phyloP scores from a whole-genome alignment of 768 basidiomycete genomes.

The Strobilomyces confusus region DNA sequence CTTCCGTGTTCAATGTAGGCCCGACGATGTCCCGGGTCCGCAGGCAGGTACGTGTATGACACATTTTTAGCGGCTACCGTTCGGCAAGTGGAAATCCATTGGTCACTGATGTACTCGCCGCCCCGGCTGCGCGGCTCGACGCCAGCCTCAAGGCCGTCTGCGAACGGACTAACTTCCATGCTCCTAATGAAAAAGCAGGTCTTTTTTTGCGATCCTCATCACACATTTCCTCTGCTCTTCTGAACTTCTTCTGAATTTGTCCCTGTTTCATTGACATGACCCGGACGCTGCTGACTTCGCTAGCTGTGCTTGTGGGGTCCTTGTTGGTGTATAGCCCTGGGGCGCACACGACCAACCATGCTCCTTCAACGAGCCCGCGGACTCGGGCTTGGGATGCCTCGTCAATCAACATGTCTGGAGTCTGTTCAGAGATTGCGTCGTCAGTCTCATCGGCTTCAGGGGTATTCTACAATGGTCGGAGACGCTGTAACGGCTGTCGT shows the following conservation, averaged over 20 bases:
- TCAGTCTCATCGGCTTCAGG: constrained; percentile 18
- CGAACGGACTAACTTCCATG: constrained; percentile 1
- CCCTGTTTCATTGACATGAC: not conserved
- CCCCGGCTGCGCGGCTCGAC: not conserved
- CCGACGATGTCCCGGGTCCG: not conserved
- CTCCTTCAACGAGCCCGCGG: not conserved
- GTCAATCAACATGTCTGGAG: constrained; percentile 5
- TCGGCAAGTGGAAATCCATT: not conserved
- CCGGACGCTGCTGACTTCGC: constrained; percentile 5
- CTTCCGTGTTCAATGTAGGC: constrained; percentile 6
- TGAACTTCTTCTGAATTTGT: constrained; percentile 4
- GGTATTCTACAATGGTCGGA: constrained; percentile 23
- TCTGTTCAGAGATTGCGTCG: constrained; percentile 21
- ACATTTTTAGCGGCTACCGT: not conserved
- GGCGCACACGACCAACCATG: not conserved
- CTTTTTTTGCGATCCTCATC: constrained; percentile 3
- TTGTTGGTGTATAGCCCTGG: constrained; percentile 2
- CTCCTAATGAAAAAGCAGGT: constrained; percentile 9
- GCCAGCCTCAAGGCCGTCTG: constrained; percentile 11
- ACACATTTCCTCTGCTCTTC: constrained; percentile 1
- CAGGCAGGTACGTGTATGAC: not conserved
- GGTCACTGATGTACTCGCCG: constrained; percentile 4
- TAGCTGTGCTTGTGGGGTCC: constrained; percentile 6
- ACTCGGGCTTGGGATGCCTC: not conserved
- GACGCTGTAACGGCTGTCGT: not conserved